Evolutionary conservation across 768 basidiomycete genomes (phyloP).

Genomic region (Candolleomyces efflorescens): DNA sequence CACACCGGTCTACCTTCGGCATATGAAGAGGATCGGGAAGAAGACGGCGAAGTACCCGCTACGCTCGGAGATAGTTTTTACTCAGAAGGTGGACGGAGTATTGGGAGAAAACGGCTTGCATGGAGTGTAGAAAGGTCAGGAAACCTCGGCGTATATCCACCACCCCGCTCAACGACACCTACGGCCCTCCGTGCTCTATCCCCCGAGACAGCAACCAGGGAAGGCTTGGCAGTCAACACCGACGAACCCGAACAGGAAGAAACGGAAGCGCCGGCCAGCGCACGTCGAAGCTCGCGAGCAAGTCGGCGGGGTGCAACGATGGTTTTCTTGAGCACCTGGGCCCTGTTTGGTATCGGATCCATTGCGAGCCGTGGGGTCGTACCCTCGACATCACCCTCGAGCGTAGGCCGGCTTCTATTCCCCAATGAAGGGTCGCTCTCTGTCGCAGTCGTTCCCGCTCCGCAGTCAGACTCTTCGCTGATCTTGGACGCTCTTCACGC

Average conservation of each 20-base stretch:
- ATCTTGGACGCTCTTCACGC: neutral
- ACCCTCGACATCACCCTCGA: slow-evolving; percentile 21
- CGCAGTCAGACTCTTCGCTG: neutral
- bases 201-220: slow-evolving; percentile 13
- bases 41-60: slow-evolving; percentile 45
- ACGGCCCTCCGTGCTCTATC: slow-evolving; percentile 28
- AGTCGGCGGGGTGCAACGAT: slow-evolving; percentile 71
- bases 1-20: slow-evolving; percentile 7
- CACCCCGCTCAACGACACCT: slow-evolving; percentile 25
- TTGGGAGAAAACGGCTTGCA: slow-evolving; percentile 50
- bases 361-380: slow-evolving; percentile 30
- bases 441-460: neutral
- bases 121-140: slow-evolving; percentile 62
- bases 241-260: slow-evolving; percentile 18
- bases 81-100: slow-evolving; percentile 58
- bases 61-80: slow-evolving; percentile 71
- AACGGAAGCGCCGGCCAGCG: slow-evolving; percentile 12
- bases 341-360: slow-evolving; percentile 65
- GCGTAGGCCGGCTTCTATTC: slow-evolving; percentile 47
- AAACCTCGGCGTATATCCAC: slow-evolving; percentile 38
- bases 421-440: slow-evolving; percentile 12
- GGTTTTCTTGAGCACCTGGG: slow-evolving; percentile 77
- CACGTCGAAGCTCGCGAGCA: slow-evolving; percentile 51
- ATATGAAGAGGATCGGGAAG: slow-evolving; percentile 23
- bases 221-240: slow-evolving; percentile 31